phyloP scores from a whole-genome alignment of 148 eudicot species.

The Fagopyrum tataricum region DNA sequence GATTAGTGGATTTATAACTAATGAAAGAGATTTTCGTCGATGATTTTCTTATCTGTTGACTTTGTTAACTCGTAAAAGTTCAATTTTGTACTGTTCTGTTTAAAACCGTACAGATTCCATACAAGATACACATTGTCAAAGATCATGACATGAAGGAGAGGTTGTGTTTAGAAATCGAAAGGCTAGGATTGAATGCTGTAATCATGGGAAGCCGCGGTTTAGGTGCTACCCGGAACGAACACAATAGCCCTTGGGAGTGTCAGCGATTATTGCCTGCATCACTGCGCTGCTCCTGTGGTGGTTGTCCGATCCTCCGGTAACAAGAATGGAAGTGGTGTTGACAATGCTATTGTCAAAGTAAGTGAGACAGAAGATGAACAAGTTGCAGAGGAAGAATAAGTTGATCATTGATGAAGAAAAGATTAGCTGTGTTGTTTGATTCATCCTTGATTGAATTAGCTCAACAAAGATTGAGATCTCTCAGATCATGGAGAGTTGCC shows the following conservation, averaged over 20 bases:
- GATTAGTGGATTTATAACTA: background rate
- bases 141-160: slow-evolving; percentile 93
- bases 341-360: slow-evolving; percentile 39
- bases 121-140: slow-evolving; percentile 83
- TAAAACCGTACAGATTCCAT: slow-evolving; percentile 38
- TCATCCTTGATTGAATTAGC: too few relatives aligned
- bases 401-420: too few relatives aligned
- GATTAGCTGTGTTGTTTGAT: too few relatives aligned
- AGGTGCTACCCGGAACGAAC: slow-evolving; percentile 60
- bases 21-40: background rate
- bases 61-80: too few relatives aligned
- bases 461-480: too few relatives aligned
- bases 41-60: background rate
- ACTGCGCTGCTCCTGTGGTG: slow-evolving; percentile 87
- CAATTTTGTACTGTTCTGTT: too few relatives aligned
- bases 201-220: slow-evolving; percentile 92
- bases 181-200: slow-evolving; percentile 72
- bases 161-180: slow-evolving; percentile 80
- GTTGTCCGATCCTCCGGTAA: slow-evolving; percentile 85
- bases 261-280: slow-evolving; percentile 87
- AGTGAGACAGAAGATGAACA: slow-evolving; percentile 32
- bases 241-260: slow-evolving; percentile 76
- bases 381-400: slow-evolving; percentile 41
- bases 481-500: too few relatives aligned
- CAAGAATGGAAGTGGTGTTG: slow-evolving; percentile 46